These are phyloP conservation scores for Globisporangium acanthophoron DNA, from an alignment of 352 stramenopile species.

Conservation along the genomic window DNA sequence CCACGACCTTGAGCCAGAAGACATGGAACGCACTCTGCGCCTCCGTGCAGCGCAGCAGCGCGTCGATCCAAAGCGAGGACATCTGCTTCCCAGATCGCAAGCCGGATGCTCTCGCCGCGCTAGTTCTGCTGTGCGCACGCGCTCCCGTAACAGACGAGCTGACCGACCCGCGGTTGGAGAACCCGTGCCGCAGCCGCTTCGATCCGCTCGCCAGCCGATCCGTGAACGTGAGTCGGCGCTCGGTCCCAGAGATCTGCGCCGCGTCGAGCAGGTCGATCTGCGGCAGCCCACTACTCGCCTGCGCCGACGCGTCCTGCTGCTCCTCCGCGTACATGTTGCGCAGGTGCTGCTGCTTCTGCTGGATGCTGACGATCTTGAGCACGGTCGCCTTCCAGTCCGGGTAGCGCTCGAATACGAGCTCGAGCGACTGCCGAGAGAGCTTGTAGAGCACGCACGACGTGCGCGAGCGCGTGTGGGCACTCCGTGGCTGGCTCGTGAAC, in stretches of 20 bases:
- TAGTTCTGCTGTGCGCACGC: no score
- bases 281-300: constrained; percentile 10
- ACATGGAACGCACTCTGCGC: constrained; percentile 47
- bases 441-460: constrained; percentile 48
- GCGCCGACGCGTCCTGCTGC: constrained; percentile 33
- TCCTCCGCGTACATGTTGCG: constrained; percentile 56
- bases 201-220: neutral
- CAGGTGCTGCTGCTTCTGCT: constrained; percentile 32
- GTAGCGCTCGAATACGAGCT: constrained; percentile 40
- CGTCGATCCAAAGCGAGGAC: constrained; percentile 43
- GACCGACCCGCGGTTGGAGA: constrained; percentile 1
- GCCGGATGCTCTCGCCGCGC: neutral
- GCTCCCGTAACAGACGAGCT: constrained; percentile 1
- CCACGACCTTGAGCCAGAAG: constrained; percentile 39
- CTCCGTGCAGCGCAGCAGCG: constrained; percentile 32
- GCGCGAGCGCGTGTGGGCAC: constrained; percentile 25
- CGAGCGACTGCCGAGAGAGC: constrained; percentile 33
- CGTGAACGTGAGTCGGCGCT: neutral
- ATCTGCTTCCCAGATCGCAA: constrained; percentile 5
- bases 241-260: constrained; percentile 4
- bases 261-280: constrained; percentile 7
- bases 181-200: neutral
- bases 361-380: constrained; percentile 29
- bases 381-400: constrained; percentile 42
- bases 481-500: constrained; percentile 28